Base-by-base conservation (phyloP, 371 early-diverging fungal species). In the Funneliformis caledonium region DNA sequence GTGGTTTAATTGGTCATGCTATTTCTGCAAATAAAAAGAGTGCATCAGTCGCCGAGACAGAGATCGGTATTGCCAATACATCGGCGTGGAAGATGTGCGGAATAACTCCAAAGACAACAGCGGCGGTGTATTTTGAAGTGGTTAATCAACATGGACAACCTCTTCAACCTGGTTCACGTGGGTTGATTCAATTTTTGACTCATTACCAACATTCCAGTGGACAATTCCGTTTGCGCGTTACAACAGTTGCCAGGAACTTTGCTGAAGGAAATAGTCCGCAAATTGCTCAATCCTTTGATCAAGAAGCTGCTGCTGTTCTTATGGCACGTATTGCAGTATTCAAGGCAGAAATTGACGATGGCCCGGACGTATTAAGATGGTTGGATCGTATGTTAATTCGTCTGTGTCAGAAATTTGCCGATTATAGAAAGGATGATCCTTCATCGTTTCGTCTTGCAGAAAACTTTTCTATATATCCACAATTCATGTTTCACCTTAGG, bases 401-500 rank as follows among this genome's bases (percentile, higher is more conserved):
- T 5, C 90, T 99, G 84, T 98, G 99, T 86, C 98, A 98, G 87
- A 94, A 94, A 82, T 98, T 97, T 87, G 99, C 97, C 8, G 97
- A 96, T 74, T 99, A 95, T 85, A 92, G 96, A 48, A 97, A 97
- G 86, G 99, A 99, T 70, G 99, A 98, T 82, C 97, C 98, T 12
- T 89, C 90, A 45, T 94, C 96, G 37, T 96, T 99, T 91, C 91
- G 94, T n/a, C 89, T 99, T 52, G 90, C 95, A 0, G 94, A 94
- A 65, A 96, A 96, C 87, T 99, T 99, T 85, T 94, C 96, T 2
- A 98, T 98, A 83, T 99, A 98, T 86, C 99, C 99, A 42, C 99
- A 99, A 87, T 99, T 99, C 85, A 99, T 99, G 98, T 99, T 98
- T 93, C 99, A 99, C 84, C 89, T 99, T 81, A 91, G 99, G 80